Base-by-base conservation (phyloP, 2,329 filamentous ascomycete species). In the Penicillium sp. region DNA sequence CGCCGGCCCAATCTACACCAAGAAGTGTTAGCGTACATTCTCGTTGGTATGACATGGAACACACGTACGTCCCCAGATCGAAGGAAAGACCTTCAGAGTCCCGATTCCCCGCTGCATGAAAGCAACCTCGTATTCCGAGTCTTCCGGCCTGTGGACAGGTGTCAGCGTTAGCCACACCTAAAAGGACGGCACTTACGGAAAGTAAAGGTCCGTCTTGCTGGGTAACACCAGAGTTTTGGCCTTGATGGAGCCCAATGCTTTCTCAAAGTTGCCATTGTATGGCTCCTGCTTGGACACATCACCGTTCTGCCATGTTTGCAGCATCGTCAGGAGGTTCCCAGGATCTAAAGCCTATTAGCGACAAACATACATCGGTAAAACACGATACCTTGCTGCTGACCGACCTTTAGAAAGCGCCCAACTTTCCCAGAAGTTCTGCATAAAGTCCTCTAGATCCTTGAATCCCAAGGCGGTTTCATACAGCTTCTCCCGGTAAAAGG, bases 261-360 rank as follows among this genome's bases (percentile, higher is more conserved):
- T 75, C 51, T 77, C 75, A 55, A 88, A 84, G 54, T 85, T 70
- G 1, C 79, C 82, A 51, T 83, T 77, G 55, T 86, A 89, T 3
- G 80, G 82, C 48, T 81, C 75, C 60, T 88, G 84, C 5, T 78
- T 68, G 4, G 84, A 86, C 43, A 81, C 77, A 59, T 91, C 85
- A 1, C 78, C 86, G 4, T 79, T 75, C 64, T 91, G 86, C 87
- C 87, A 93, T 0, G 85, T 89, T 31, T 84, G 77, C 4, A 88
- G 71, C 85, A 89, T 88, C 1, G 77, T 77, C 0, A 89, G 72
- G 62, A 89, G 72, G 53, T 89, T 87, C 57, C 87, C 84, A 0
- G 86, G 85, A 57, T 88, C 83, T 75, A 57, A 24, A 8, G 22
- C 28, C 24, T 24, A 13, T 19, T 19, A 21, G n/a, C 9, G 4